Evolutionary conservation across 2,329 filamentous ascomycete genomes (phyloP).

Genomic region (Pseudogymnoascus sp.): DNA sequence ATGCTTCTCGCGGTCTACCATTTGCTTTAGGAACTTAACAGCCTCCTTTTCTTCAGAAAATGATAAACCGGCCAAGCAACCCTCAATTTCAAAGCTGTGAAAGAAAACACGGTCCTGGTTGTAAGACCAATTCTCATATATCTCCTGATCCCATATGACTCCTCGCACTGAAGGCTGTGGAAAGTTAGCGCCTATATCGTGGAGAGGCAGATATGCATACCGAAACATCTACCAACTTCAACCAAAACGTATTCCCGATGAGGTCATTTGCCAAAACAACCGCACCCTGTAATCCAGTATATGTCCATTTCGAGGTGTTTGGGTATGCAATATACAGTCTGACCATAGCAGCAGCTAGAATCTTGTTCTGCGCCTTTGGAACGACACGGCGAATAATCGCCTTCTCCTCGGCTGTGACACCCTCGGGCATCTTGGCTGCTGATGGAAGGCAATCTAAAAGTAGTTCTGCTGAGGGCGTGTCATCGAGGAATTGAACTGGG

Average conservation of each 20-base stretch:
- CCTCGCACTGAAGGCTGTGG: slow-evolving; percentile 65
- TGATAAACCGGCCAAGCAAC: slow-evolving; percentile 81
- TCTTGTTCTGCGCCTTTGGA: slow-evolving; percentile 93
- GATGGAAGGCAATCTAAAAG: neutral
- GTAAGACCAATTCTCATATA: slow-evolving; percentile 90
- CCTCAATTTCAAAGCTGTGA: slow-evolving; percentile 92
- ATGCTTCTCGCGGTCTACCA: slow-evolving; percentile 92
- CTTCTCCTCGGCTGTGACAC: slow-evolving; percentile 89
- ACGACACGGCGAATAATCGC: slow-evolving; percentile 91
- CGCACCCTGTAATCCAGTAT: slow-evolving; percentile 87
- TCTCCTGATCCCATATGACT: slow-evolving; percentile 95
- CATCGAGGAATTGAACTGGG: neutral
- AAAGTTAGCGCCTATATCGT: slow-evolving; percentile 15
- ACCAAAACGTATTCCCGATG: slow-evolving; percentile 91
- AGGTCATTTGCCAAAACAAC: slow-evolving; percentile 87
- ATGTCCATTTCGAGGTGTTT: slow-evolving; percentile 78
- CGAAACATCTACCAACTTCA: slow-evolving; percentile 95
- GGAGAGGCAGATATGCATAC: slow-evolving; percentile 43
- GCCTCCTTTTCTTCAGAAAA: slow-evolving; percentile 98
- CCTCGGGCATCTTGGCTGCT: slow-evolving; percentile 27
- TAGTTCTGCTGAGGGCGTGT: neutral
- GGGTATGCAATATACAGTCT: slow-evolving; percentile 91
- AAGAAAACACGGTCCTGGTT: slow-evolving; percentile 98
- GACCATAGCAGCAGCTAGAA: slow-evolving; percentile 88
- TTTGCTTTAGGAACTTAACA: slow-evolving; percentile 93